These are phyloP conservation scores for Akebia trifoliata DNA, from an alignment of 164 flowering plant genomes.

Conservation along the genomic window DNA sequence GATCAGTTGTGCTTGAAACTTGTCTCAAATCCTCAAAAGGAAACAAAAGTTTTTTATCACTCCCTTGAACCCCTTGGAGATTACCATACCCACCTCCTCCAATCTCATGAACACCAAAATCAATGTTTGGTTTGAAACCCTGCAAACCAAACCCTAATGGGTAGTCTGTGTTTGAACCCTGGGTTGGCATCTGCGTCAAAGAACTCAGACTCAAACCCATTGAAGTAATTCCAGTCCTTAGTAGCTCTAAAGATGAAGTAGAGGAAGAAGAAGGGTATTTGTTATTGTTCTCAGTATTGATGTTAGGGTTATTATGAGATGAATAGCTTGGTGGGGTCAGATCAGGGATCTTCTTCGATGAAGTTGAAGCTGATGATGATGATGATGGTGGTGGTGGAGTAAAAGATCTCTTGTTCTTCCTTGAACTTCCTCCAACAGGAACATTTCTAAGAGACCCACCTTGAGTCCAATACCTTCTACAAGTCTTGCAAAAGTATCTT, in stretches of 20 bases:
- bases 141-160: slow-evolving; percentile 44
- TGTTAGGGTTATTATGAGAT: no score
- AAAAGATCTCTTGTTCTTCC: no score
- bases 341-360: no score
- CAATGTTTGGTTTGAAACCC: slow-evolving; percentile 36
- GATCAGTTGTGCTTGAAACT: slow-evolving; percentile 14
- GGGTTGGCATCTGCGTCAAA: slow-evolving; percentile 46
- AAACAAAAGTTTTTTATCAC: slow-evolving; percentile 32
- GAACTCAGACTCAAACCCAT: slow-evolving; percentile 45
- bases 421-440: no score
- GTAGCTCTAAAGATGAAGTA: slow-evolving; percentile 49
- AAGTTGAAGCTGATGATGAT: no score
- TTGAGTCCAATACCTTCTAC: no score
- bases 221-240: slow-evolving; percentile 30
- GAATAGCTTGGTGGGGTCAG: no score
- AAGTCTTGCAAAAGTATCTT: no score
- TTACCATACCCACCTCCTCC: slow-evolving; percentile 30
- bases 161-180: slow-evolving; percentile 32
- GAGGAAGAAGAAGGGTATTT: no score
- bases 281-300: no score
- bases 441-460: no score
- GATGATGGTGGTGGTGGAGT: no score
- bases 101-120: slow-evolving; percentile 45
- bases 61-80: slow-evolving; percentile 27
- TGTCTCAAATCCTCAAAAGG: slow-evolving; percentile 45